Evolutionary conservation across 345 rosid species (phyloP), one percentile per base, ranked within the genome.

Genomic region (Citrus sinensis): DNA sequence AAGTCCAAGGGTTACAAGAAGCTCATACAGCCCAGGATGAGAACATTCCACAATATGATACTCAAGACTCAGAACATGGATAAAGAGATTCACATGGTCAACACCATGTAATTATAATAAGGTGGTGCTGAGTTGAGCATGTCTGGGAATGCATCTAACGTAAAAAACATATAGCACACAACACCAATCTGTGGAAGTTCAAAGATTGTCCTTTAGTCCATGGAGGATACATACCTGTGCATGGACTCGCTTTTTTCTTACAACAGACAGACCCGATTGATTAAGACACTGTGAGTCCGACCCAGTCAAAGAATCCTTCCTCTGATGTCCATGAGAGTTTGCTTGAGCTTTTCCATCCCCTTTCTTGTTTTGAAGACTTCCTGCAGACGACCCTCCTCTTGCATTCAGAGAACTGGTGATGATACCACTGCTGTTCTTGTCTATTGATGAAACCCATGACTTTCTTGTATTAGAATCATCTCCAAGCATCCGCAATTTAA

Each of bases 191-290:
- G 9, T 66, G 11, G 37, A 29, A 55, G 49, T 46, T 46, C 16
- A 22, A 46, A 24, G 32, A 42, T 42, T 16, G 42, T 7, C 8
- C 24, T 37, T 55, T 20, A 20, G 25, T 65, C 60, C 68, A 29
- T 35, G 25, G 30, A 69, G 55, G 71, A 82, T 81, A 81, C 91
- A 72, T 82, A 96, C 98, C 98, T 94, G 98, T 62, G 92, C 80
- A 81, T 90, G 98, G 74, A 96, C 90, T 70, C 98, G 95, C 82
- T 91, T 96, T 84, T 96, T 96, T 82, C 93, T 90, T 60, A 89
- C 88, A 78, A 94, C 88, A 55, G 92, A 83, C 34, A 88, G 83
- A 81, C 94, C 83, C 69, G 94, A 92, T 67, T 87, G 98, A 81
- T 88, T 94, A 79, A 83, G 76, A 71, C 88, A 83, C 77, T 90